Evolutionary conservation across 768 basidiomycete genomes (phyloP).

Genomic region (Leccinum aurantiacum): DNA sequence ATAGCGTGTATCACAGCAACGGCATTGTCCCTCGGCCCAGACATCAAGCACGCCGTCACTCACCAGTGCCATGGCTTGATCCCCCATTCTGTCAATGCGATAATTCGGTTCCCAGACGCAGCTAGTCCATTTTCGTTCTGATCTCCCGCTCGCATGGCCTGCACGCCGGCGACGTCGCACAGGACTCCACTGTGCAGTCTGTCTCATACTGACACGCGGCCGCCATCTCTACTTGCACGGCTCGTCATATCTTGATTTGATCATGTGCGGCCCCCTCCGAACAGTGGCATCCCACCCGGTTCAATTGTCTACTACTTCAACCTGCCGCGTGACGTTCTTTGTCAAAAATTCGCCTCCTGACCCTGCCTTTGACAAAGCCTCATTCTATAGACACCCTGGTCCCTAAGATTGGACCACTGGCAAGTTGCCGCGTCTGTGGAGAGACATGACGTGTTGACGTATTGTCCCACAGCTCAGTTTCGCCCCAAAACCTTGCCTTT

Average conservation of each 20-base stretch:
- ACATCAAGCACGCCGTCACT: background rate
- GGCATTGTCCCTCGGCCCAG: constrained; percentile 18
- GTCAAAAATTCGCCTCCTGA: constrained; percentile 6
- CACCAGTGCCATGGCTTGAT: background rate
- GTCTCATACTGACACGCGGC: constrained; percentile 24
- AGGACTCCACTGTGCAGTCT: background rate
- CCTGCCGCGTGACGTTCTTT: constrained; percentile 21
- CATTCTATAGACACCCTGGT: constrained; percentile 6
- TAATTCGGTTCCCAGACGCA: constrained; percentile 2
- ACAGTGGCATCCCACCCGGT: background rate
- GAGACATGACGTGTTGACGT: constrained; percentile 28
- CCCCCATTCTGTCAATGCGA: constrained; percentile 22
- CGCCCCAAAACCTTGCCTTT: constrained; percentile 12
- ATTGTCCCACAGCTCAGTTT: constrained; percentile 10
- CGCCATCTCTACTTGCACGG: background rate
- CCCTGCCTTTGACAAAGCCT: constrained; percentile 15
- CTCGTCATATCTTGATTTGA: constrained; percentile 6
- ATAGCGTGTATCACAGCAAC: constrained; percentile 12
- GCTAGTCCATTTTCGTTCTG: constrained; percentile 15
- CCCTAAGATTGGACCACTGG: constrained; percentile 1
- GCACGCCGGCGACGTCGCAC: constrained; percentile 17
- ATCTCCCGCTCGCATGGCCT: constrained; percentile 20
- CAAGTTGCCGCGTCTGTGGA: constrained; percentile 21
- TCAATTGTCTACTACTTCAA: constrained; percentile 16
- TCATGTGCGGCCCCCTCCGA: constrained; percentile 7